phyloP scores from a whole-genome alignment of 163 green algal genomes.

The Scenedesmus sp. region DNA sequence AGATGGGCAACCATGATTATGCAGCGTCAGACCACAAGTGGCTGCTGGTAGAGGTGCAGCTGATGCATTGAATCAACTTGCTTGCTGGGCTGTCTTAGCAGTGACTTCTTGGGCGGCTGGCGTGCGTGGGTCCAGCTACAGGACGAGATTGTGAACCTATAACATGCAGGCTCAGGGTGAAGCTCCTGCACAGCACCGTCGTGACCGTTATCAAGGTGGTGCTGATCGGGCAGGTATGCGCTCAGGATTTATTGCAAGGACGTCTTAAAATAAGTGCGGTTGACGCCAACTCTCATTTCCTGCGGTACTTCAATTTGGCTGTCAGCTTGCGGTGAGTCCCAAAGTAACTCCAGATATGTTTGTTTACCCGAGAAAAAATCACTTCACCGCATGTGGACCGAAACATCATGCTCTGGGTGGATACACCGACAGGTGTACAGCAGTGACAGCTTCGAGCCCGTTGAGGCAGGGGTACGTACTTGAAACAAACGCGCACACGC shows the following conservation, averaged over 20 bases:
- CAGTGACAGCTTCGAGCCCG: not conserved
- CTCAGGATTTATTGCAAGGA: not conserved
- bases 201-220: not conserved
- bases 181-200: not conserved
- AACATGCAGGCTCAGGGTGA: not conserved
- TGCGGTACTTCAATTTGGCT: not conserved
- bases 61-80: not conserved
- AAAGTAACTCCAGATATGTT: not conserved
- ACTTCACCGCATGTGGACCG: not conserved
- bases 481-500: not conserved
- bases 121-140: not conserved
- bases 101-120: not conserved
- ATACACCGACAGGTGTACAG: not conserved
- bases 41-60: slow-evolving; percentile 77
- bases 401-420: not conserved
- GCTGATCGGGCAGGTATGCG: not conserved
- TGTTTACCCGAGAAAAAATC: not conserved
- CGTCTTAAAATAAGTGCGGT: not conserved
- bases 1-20: slow-evolving; percentile 84
- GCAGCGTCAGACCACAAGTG: slow-evolving; percentile 86
- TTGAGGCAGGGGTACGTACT: not conserved
- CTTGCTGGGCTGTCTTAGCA: not conserved
- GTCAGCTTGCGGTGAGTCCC: not conserved
- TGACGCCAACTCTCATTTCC: not conserved
- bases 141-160: not conserved